A percentile compares a stretch with the other conserved stretches of the same genome.
Conservation (phyloP, 2,329 filamentous ascomycete species). For the Xylaria sp. region DNA sequence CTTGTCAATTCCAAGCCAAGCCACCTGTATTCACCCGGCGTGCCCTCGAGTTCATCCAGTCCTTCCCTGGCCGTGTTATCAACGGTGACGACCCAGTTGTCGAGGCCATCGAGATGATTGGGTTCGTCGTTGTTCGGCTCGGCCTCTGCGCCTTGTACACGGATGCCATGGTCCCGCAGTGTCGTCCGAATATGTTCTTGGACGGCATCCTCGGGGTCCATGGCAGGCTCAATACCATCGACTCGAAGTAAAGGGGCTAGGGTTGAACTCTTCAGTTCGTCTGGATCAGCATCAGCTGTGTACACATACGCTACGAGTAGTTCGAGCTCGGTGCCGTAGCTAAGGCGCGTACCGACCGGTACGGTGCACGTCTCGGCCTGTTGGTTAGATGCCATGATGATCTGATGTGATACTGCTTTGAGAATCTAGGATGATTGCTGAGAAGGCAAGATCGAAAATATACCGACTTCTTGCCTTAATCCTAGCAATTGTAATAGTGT, state of each 20-base stretch:
- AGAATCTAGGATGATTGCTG: slow-evolving; percentile 1
- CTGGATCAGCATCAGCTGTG: slow-evolving; percentile 40
- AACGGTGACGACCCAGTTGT: slow-evolving; percentile 38
- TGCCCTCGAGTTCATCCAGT: background rate
- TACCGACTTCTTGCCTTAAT: slow-evolving; percentile 22
- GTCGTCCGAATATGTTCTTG: slow-evolving; percentile 34
- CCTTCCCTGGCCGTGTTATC: slow-evolving; percentile 27
- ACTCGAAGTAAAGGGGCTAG: slow-evolving; percentile 46
- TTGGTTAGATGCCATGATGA: slow-evolving; percentile 16
- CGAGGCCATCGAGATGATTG: slow-evolving; percentile 21
- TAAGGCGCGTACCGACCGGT: slow-evolving; percentile 41
- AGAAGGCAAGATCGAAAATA: slow-evolving; percentile 16
- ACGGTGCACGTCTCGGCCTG: slow-evolving; percentile 31
- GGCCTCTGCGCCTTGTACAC: slow-evolving; percentile 4
- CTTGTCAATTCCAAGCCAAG: slow-evolving; percentile 49
- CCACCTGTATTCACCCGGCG: slow-evolving; percentile 42
- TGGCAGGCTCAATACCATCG: slow-evolving; percentile 1
- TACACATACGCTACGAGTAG: slow-evolving; percentile 40
- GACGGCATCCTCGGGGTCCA: background rate
- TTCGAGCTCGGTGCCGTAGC: slow-evolving; percentile 48
- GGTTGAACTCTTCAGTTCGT: slow-evolving; percentile 31
- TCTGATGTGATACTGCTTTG: background rate
- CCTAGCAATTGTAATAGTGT: slow-evolving; percentile 3
- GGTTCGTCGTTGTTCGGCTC: background rate
- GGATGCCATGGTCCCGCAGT: slow-evolving; percentile 38